Percentiles rank a stretch among this genome's conserved stretches.
Evolutionary conservation across 768 basidiomycete genomes (phyloP).

Genomic region (Termitomyces sp.): DNA sequence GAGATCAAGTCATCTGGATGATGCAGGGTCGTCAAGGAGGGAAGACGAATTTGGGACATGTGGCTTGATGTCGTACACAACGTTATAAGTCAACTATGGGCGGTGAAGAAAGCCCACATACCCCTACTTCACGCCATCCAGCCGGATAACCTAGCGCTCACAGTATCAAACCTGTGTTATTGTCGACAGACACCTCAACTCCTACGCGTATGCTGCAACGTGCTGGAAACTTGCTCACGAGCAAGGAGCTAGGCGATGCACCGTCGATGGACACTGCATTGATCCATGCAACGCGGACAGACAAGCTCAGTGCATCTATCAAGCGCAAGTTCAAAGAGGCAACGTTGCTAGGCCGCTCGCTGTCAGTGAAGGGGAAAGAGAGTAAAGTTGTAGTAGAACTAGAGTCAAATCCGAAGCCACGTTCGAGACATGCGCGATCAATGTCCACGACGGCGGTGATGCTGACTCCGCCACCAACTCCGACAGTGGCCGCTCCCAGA

Average conservation of each 20-base stretch:
- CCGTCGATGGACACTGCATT: conserved; percentile 3
- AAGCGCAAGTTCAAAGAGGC: conserved; percentile 28
- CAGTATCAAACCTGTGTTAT: neutral
- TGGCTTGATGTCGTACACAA: conserved; percentile 4
- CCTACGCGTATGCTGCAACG: conserved; percentile 26
- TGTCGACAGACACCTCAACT: conserved; percentile 1
- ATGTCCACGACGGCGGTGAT: conserved; percentile 3
- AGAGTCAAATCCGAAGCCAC: neutral
- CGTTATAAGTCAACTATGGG: neutral
- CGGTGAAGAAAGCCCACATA: neutral
- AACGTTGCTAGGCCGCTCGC: conserved; percentile 23
- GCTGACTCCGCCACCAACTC: conserved; percentile 7
- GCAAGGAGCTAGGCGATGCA: conserved; percentile 17
- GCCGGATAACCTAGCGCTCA: too few species aligned
- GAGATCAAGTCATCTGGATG: conserved; percentile 4
- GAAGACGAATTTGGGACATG: neutral
- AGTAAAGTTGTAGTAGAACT: neutral
- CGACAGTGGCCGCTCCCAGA: neutral
- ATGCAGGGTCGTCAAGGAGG: conserved; percentile 1
- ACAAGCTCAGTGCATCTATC: conserved; percentile 25
- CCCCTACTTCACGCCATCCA: neutral
- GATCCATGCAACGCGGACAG: neutral
- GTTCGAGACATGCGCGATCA: conserved; percentile 5
- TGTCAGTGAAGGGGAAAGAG: conserved; percentile 15
- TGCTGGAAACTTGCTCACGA: conserved; percentile 30